Evolutionary conservation across 192 early-diverging fungal species (phyloP).

Genomic region (Coemansia umbellata): DNA sequence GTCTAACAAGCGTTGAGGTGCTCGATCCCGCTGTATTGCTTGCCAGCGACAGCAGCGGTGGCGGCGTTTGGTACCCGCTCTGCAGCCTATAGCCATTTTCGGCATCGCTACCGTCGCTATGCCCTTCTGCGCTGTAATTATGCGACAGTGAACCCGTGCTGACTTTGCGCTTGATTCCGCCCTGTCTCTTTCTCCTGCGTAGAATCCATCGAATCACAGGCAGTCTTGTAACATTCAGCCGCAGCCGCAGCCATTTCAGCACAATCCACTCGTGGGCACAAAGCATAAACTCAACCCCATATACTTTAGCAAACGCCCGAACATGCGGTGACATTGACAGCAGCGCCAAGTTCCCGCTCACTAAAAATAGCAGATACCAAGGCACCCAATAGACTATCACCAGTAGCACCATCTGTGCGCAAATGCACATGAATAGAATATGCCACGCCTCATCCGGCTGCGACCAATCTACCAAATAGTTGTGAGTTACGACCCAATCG

Average conservation of each 20-base stretch:
- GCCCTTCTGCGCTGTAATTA: neutral
- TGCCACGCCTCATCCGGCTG: conserved; percentile 20
- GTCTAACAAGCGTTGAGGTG: conserved; percentile 22
- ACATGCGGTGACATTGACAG: conserved; percentile 47
- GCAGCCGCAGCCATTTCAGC: conserved; percentile 6
- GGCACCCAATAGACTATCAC: conserved; percentile 43
- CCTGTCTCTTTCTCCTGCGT: neutral
- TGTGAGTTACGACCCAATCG: conserved; percentile 43
- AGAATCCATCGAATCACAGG: conserved; percentile 7
- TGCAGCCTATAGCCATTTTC: conserved; percentile 3
- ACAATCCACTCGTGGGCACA: conserved; percentile 22
- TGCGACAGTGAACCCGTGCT: neutral
- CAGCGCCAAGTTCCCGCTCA: conserved; percentile 28
- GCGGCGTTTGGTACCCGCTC: conserved; percentile 37
- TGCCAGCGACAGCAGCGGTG: conserved; percentile 37
- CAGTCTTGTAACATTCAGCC: neutral
- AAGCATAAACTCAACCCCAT: conserved; percentile 32
- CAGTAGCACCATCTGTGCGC: conserved; percentile 23
- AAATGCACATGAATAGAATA: conserved; percentile 24
- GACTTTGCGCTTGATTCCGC: neutral
- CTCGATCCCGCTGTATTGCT: conserved; percentile 27
- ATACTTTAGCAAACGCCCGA: conserved; percentile 41
- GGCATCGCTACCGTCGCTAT: conserved; percentile 5
- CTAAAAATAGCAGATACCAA: conserved; percentile 39
- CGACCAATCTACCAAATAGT: conserved; percentile 46